Evolutionary conservation across 2,329 filamentous ascomycete species (phyloP), one percentile per base, ranked within the genome.

Genomic region (Pseudocercospora vitis): DNA sequence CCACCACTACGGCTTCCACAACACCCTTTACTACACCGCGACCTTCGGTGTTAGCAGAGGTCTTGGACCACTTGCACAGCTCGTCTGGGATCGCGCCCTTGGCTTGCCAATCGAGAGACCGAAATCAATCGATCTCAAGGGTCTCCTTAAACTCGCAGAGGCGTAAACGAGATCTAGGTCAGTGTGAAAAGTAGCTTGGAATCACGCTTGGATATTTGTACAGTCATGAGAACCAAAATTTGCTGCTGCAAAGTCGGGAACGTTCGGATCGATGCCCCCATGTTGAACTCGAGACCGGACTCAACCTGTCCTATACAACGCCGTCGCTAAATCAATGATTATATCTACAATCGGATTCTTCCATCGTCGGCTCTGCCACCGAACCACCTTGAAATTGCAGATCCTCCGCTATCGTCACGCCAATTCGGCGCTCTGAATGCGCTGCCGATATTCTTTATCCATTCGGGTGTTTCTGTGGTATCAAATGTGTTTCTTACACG

Each of bases 1-100:
- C 84, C 87, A 97, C 75, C 91, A 97, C 78, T 99, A 96, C 71
- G 94, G 92, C 54, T 96, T 99, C 84, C 87, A 89, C 72, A 90
- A 97, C 78, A 96, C 92, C 0, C 81, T 97, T 8, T 99, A 97
- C 80, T 99, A 97, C 78, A 86, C 83, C 12, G 83, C 83, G 7
- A 85, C 83, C 4, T 86, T 86, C 64, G 83, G 83, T 63, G 83
- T 86, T 86, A 84, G 80, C 70, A 78, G 83, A 70, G 82, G 81
- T 49, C 78, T 99, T 12, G 94, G 94, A 6, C 94, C 94, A 18
- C 80, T 99, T 45, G 91, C 91, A 37, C 94, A 99, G 74, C 80
- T 99, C 60, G n/a, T 99, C 71, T 97, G 94, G 94, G 92, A 97
- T 72, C 84, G 94, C 46, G 91, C 91, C 12, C 76, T 99, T 59